Base-by-base conservation (phyloP, 352 stramenopile species). In the Phytophthora hibernalis region DNA sequence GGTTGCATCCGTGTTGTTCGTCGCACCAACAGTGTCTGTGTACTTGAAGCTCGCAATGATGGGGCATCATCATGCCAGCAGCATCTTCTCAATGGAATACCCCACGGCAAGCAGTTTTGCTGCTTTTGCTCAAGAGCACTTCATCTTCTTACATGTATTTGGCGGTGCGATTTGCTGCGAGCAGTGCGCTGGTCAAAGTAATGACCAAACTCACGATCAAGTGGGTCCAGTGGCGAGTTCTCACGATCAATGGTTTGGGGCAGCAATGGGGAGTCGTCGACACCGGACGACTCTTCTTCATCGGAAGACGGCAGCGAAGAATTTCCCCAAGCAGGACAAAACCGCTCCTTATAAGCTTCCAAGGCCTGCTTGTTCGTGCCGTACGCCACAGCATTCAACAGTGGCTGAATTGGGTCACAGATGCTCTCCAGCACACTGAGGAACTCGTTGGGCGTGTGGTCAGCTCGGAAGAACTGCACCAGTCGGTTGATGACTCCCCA, bases 281-380 rank as follows among this genome's bases (percentile, higher is more conserved):
- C 58, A 6, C 77, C 70, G 2, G 82, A 89, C 15, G 72, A 74
- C 18, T 88, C 80, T 35, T 93, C 83, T 43, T 92, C 85, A 21
- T 89, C 82, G 13, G 76, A 85, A 15, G 85, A 91, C 42, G 76
- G 71, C 55, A 91, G 54, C 53, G 80, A 87, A 15, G 79, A 65
- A 61, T 90, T 82, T 45, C 85, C 83, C 85, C 81, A 93, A 4
- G 65, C 57, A n/a, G 77, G 66, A 44, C 79, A 91, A 58, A 90
- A 89, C 0, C 79, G 76, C 33, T 89, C 83, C 49, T 87, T 88
- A 62, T 90, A 93, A 24, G 85, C 78, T 47, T 90, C 74, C n/a
- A 91, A 55, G 8, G 79, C 87, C 58, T 83, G 77, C 35, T 87
- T 89, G 75, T 89, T 93, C 18, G 80, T 91, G 30, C 81, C 85